Base-by-base conservation (phyloP, 768 basidiomycete genomes). In the Plicaturopsis crispa region DNA sequence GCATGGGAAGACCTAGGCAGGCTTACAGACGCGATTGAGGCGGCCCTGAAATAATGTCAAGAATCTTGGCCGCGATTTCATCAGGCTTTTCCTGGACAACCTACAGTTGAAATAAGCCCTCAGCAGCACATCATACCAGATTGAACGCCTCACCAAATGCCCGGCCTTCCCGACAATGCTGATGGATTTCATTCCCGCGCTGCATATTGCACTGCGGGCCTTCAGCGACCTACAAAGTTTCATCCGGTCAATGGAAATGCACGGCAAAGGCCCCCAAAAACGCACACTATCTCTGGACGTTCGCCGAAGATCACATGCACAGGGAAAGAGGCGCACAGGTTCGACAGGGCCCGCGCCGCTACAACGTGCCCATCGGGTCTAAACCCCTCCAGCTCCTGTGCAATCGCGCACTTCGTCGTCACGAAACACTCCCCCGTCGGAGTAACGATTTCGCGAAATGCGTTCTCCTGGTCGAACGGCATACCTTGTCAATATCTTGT, bases 21-120 rank as follows among this genome's bases (percentile, higher is more conserved):
- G n/a, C n/a, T n/a, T n/a, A n/a, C n/a, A n/a, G n/a, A n/a, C n/a
- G n/a, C n/a, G n/a, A n/a, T n/a, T n/a, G n/a, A n/a, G n/a, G n/a
- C n/a, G n/a, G n/a, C n/a, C n/a, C n/a, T n/a, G n/a, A n/a, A n/a
- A n/a, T n/a, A n/a, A n/a, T n/a, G n/a, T 45, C 36, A 28, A 48
- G 52, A 22, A 60, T 53, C 18, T 49, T 52, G 5, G 39, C 42
- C 2, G 58, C 56, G 19, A 58, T 37, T 4, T 26, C 47, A 35
- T 55, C 51, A 10, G 58, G 58, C 21, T 54, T 42, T 34, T 60
- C 56, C 39, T 60, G 58, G 3, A 58, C 52, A 33, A 60, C 40
- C 58, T 60, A 31, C 28, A 33, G 30, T 31, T 31, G 2, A 30
- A 3, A 16, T 26, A 34, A 31, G 24, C 23, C 17, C 5, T 13